Conservation (phyloP, 2,329 filamentous ascomycete genomes). For the Nothophoma quercina region DNA sequence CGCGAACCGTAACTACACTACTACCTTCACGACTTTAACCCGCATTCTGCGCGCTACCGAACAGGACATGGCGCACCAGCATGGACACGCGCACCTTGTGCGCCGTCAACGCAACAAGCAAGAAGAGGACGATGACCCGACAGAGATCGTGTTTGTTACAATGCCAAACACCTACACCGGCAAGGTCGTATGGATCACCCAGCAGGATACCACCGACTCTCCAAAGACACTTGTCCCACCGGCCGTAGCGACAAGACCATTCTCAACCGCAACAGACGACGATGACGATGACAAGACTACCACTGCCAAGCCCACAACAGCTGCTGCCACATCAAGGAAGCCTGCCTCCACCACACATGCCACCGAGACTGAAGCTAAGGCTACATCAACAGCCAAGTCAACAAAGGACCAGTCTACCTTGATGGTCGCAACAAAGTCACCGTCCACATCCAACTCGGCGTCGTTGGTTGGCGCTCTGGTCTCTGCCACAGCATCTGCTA, state of each 20-base stretch:
- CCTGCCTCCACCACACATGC: constrained; percentile 26
- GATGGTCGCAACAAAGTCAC: constrained; percentile 40
- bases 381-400: constrained; percentile 25
- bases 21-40: background rate
- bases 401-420: constrained; percentile 31
- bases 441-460: constrained; percentile 21
- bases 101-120: constrained; percentile 37
- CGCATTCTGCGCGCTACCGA: background rate
- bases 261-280: constrained; percentile 22
- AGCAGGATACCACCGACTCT: constrained; percentile 16
- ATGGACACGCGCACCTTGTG: constrained; percentile 38
- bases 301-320: constrained; percentile 18
- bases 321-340: constrained; percentile 26
- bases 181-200: constrained; percentile 42
- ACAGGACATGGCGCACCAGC: constrained; percentile 33
- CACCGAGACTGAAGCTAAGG: constrained; percentile 22
- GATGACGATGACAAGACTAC: constrained; percentile 20
- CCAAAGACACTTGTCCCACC: constrained; percentile 32
- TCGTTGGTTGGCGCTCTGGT: constrained; percentile 25
- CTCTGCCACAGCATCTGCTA: constrained; percentile 30
- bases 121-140: constrained; percentile 28
- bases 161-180: constrained; percentile 61
- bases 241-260: constrained; percentile 25
- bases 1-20: constrained; percentile 6
- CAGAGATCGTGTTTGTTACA: constrained; percentile 60